Evolutionary conservation across 495 filamentous ascomycete genomes (phyloP), one percentile per base, ranked within the genome.

Genomic region (Xylaria nigripes): DNA sequence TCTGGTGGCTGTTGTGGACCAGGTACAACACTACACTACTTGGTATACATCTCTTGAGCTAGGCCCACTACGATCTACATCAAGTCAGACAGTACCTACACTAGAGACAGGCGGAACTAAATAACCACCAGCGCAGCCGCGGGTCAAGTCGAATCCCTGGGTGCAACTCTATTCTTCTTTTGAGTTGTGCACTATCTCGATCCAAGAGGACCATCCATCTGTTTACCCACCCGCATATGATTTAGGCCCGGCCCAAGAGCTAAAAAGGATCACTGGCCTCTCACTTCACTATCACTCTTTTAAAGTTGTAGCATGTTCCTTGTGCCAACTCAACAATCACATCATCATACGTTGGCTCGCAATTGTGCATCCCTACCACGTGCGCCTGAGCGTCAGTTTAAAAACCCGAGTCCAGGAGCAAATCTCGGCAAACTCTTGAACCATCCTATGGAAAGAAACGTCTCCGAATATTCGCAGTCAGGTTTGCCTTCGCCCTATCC

Each of bases 391-490:
- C 65, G 62, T 58, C 50, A 62, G 55, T 61, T 61, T 56, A 56
- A 63, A 54, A 67, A 42, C 48, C 44, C 58, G 48, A 62, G 42
- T 50, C 52, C 61, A 61, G 58, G 62, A 69, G 65, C 70, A 54
- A 61, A 56, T 54, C 47, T 62, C 48, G 61, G 62, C 61, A 56
- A 61, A 58, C 64, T 64, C 66, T 68, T 67, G 21, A 59, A 64
- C 48, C 48, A 65, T 57, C 61, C 75, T 84, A 93, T 95, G 87
- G 87, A 91, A 81, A 87, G 87, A 81, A 82, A 86, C 79, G 81
- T 87, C 68, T 76, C 87, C 78, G 90, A 94, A 73, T 96, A 91
- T 78, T 83, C 89, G 86, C 91, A 96, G 85, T 85, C 90, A 95
- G 92, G 90, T 95, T 94, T 88, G 91, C 84, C 81, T 74, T 84